Evolutionary conservation across 345 rosid species (phyloP), one percentile per base, ranked within the genome.

Genomic region (Lumnitzera littorea): DNA sequence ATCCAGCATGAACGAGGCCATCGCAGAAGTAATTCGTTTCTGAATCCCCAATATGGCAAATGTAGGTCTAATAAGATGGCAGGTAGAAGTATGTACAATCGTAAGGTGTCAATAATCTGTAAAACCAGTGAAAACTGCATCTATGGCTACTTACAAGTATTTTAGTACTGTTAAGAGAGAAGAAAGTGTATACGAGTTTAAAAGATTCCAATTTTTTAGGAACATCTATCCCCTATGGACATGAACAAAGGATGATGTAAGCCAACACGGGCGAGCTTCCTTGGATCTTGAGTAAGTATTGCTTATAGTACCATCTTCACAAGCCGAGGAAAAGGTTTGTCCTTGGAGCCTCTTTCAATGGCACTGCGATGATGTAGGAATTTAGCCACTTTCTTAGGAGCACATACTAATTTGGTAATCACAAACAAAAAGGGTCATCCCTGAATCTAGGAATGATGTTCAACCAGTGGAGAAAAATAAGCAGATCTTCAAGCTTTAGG

Each of bases 231-330:
- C 64, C 99, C 97, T 12, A 82, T 80, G 47, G 96, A 84, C 83
- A 94, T 72, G 72, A 94, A 85, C 70, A 94, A 78, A 11, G 99
- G 99, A 68, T 94, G 96, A 79, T 86, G 96, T 63, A 94, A 74
- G 72, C 82, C 80, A 75, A 90, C 92, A 72, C 84, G 99, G 66
- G 87, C 79, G 65, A 94, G 95, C 82, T 94, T 94, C 82, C 96
- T 82, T 62, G 99, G 99, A 81, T 94, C 96, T 75, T 85, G 86
- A 48, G 99, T 88, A 69, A 90, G 82, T 13, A 97, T 94, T 60
- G 99, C 96, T 61, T 97, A 94, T 55, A 88, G 72, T 55, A 85
- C 91, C 87, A 94, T 80, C 82, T 94, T 88, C 61, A 66, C 92
- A 54, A 94, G 85, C 73, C 97, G 81, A 57, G 97, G 99, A 60